A percentile compares a stretch with the other conserved stretches of the same genome.
These are phyloP conservation scores for Arthrobotrys musiformis DNA, from an alignment of 2,329 filamentous ascomycete genomes.

Conservation along the genomic window DNA sequence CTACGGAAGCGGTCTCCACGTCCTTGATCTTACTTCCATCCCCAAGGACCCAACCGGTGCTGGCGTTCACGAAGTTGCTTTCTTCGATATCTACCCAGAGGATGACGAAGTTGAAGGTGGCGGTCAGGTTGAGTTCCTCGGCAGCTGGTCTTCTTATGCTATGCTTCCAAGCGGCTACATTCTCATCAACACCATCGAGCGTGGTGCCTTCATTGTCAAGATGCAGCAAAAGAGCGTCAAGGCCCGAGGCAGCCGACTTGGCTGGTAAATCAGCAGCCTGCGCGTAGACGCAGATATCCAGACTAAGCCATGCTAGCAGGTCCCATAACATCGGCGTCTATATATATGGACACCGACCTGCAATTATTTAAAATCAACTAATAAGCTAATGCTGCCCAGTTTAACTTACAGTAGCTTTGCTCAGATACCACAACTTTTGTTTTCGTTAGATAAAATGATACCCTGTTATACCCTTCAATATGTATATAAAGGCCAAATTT, in stretches of 20 bases:
- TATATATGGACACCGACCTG: not conserved
- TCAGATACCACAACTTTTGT: not conserved
- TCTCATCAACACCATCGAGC: conserved; percentile 67
- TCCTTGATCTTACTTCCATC: conserved; percentile 64
- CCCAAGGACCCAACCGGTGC: conserved; percentile 63
- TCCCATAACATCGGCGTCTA: not conserved
- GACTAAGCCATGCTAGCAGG: not conserved
- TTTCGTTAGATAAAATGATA: conserved; percentile 7
- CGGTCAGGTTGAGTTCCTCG: conserved; percentile 64
- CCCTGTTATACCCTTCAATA: conserved; percentile 11
- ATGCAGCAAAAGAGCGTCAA: conserved; percentile 37
- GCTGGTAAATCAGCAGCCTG: conserved; percentile 27
- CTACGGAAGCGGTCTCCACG: conserved; percentile 64
- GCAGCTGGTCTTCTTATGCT: conserved; percentile 64
- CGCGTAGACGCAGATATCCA: too few species aligned
- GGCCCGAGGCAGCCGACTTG: conserved; percentile 36
- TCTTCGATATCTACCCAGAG: conserved; percentile 65
- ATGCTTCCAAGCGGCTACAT: conserved; percentile 64
- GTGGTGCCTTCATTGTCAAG: conserved; percentile 63
- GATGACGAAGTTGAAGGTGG: conserved; percentile 62
- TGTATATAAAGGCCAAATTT: conserved; percentile 4
- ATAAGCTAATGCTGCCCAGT: not conserved
- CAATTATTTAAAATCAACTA: not conserved
- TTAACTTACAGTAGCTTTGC: not conserved
- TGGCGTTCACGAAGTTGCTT: conserved; percentile 64